A percentile compares a stretch with the other conserved stretches of the same genome.
phyloP scores from a whole-genome alignment of 2,329 filamentous ascomycete species.

The Aspergillus sp. region DNA sequence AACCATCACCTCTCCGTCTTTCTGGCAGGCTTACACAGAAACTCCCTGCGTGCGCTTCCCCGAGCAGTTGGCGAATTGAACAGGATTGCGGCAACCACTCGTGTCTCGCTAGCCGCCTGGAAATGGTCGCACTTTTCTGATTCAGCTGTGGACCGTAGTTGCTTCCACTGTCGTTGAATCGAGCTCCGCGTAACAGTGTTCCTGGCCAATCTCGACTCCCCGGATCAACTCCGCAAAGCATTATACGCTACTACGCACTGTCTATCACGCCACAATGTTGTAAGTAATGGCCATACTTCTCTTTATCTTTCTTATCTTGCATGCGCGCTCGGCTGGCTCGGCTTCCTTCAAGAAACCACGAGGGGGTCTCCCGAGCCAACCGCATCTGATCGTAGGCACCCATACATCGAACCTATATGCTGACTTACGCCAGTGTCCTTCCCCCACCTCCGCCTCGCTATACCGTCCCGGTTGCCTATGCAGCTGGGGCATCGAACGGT shows the following conservation, averaged over 20 bases:
- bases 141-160: neutral
- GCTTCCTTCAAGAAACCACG: neutral
- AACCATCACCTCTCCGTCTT: neutral
- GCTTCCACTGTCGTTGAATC: neutral
- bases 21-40: neutral
- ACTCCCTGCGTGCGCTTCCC: neutral
- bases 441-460: conserved; percentile 85
- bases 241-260: neutral
- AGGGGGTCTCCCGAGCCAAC: neutral
- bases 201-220: neutral
- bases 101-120: neutral
- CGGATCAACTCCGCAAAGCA: neutral
- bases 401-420: neutral
- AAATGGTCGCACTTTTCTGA: neutral
- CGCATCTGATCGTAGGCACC: neutral
- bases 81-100: neutral
- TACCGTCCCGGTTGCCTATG: conserved; percentile 72
- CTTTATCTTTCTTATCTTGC: conserved; percentile 5
- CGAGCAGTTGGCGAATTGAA: conserved; percentile 3
- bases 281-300: conserved; percentile 7
- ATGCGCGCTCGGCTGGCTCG: neutral
- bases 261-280: conserved; percentile 18
- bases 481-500: conserved; percentile 71
- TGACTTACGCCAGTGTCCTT: conserved; percentile 65
- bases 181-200: neutral